These are phyloP conservation scores for Colletotrichum sp. DNA, from an alignment of 2,329 filamentous ascomycete genomes.

Conservation along the genomic window DNA sequence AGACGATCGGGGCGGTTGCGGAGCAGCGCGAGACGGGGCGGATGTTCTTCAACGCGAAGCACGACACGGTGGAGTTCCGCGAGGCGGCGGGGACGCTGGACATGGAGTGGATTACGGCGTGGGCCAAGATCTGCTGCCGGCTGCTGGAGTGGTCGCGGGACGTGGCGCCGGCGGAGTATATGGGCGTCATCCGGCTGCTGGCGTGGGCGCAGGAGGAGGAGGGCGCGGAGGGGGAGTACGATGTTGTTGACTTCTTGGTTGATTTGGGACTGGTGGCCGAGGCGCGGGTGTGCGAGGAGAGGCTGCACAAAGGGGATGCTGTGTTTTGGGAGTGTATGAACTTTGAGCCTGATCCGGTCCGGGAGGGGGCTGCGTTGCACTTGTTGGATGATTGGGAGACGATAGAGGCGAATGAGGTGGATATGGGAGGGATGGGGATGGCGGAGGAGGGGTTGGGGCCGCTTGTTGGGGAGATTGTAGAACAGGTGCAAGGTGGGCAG, in stretches of 20 bases:
- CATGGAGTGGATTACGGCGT: slow-evolving; percentile 35
- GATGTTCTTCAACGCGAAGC: neutral
- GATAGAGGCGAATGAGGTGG: neutral
- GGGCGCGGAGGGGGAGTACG: slow-evolving; percentile 30
- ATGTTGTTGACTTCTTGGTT: slow-evolving; percentile 39
- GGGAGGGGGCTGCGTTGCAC: neutral
- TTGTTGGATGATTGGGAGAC: neutral
- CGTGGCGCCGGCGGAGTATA: slow-evolving; percentile 31
- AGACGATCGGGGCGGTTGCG: neutral
- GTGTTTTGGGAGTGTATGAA: slow-evolving; percentile 29
- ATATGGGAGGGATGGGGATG: neutral
- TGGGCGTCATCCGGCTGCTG: slow-evolving; percentile 29
- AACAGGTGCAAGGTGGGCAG: neutral
- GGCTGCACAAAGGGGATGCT: slow-evolving; percentile 27
- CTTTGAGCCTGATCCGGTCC: neutral
- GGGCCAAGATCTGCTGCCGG: slow-evolving; percentile 38
- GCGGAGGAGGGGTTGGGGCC: neutral
- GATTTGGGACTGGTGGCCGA: slow-evolving; percentile 37
- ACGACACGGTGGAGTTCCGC: slow-evolving; percentile 40
- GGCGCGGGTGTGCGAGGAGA: slow-evolving; percentile 29
- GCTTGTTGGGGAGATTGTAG: neutral
- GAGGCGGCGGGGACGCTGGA: slow-evolving; percentile 39
- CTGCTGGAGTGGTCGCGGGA: slow-evolving; percentile 32
- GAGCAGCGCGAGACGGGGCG: neutral
- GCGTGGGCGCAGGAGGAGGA: slow-evolving; percentile 22